These are phyloP conservation scores for Zasmidium cellare DNA, from an alignment of 2,329 filamentous ascomycete species.

Conservation along the genomic window DNA sequence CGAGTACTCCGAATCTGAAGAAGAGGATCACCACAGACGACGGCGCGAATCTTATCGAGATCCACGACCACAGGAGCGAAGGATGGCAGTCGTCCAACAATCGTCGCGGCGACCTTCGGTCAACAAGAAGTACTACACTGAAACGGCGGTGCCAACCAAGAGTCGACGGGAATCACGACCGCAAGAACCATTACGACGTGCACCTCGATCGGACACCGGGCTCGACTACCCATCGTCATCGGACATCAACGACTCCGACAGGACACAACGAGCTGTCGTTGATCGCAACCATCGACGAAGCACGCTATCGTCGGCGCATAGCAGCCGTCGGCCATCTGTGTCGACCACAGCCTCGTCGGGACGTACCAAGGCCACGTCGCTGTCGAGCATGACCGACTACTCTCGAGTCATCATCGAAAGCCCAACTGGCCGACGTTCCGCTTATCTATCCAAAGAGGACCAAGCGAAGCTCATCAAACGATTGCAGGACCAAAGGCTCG, in stretches of 20 bases:
- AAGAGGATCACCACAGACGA: constrained; percentile 5
- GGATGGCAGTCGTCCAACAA: background rate
- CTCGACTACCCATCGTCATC: constrained; percentile 17
- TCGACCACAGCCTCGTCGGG: constrained; percentile 30
- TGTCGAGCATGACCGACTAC: constrained; percentile 24
- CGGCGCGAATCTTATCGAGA: background rate
- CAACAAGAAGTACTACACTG: constrained; percentile 12
- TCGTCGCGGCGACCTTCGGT: constrained; percentile 5
- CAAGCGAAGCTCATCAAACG: constrained; percentile 21
- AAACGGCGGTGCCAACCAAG: constrained; percentile 4
- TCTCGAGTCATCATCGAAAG: constrained; percentile 30
- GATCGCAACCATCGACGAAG: constrained; percentile 7
- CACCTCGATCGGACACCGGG: constrained; percentile 4
- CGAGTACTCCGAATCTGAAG: constrained; percentile 3
- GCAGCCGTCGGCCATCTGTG: constrained; percentile 29
- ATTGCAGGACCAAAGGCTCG: constrained; percentile 16
- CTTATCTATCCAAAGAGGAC: constrained; percentile 28
- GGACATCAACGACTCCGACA: constrained; percentile 27
- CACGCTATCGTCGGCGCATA: constrained; percentile 7
- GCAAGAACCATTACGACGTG: background rate
- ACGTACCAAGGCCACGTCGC: constrained; percentile 32
- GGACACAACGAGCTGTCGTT: constrained; percentile 21
- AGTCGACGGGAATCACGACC: constrained; percentile 3
- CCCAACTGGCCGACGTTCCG: constrained; percentile 21
- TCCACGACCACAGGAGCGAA: constrained; percentile 1